Base-by-base conservation (phyloP, 164 flowering plant genomes). In the Platanus orientalis region DNA sequence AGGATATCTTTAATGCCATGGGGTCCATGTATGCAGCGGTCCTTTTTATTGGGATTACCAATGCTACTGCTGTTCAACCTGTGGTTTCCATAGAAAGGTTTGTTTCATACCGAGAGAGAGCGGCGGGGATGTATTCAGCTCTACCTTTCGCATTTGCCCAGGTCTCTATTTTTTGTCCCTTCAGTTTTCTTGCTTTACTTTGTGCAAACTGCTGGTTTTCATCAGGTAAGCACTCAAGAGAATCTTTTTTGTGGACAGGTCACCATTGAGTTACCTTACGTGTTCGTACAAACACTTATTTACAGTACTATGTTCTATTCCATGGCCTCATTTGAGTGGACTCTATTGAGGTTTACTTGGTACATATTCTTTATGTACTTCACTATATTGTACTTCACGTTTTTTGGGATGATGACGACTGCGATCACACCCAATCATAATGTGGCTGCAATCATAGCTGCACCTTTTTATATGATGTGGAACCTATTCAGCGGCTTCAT, bases 391-490 rank as follows among this genome's bases (percentile, higher is more conserved):
- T 92, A 88, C 84, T 95, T 92, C 87, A 92, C 97, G 65, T 84
- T 88, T 54, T 95, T 79, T 36, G 99, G 99, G 24, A 95, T 95
- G 99, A 95, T 95, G 99, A 84, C 87, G 0, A 88, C 97, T 45
- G 97, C 99, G 6, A 56, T 95, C 67, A 95, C 96, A 1, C 99
- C 97, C 69, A 92, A 95, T 73, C 97, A 95, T 60, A 81, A 86
- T 56, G 92, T 95, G 42, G 96, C 96, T 13, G 75, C 97, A 62
- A 83, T 95, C 50, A 78, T 95, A 28, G 81, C 88, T 70, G 96
- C 99, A 40, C 99, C 99, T 14, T 91, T 88, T 64, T 95, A 88
- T 65, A 95, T 87, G 92, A 79, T 95, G 55, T 95, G 99, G 99
- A 95, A 95, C 76, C 97, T 95, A 67, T 95, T 95, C 86, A 81